Evolutionary conservation across 306 rosid species (phyloP).

Genomic region (Nissolia schottii): DNA sequence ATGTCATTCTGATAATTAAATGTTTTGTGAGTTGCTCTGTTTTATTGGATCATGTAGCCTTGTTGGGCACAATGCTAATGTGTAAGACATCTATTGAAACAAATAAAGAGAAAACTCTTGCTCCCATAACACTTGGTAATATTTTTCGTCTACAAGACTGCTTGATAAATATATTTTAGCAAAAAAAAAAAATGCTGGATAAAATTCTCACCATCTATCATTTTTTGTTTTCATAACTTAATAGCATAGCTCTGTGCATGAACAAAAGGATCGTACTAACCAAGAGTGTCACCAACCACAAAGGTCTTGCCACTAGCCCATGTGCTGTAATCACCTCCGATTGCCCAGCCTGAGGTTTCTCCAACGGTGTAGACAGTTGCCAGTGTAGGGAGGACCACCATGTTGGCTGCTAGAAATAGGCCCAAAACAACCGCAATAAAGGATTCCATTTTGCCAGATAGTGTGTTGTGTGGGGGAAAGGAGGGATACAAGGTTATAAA

Average conservation of each 20-base stretch:
- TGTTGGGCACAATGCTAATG: too few relatives aligned
- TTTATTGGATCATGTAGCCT: too few relatives aligned
- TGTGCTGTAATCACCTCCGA: slow-evolving; percentile 60
- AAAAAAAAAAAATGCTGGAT: too few relatives aligned
- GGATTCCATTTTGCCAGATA: slow-evolving; percentile 39
- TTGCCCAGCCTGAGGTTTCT: slow-evolving; percentile 68
- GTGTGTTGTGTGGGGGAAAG: background rate
- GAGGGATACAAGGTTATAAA: background rate
- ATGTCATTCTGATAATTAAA: too few relatives aligned
- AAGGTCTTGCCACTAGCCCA: slow-evolving; percentile 74
- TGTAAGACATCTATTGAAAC: too few relatives aligned
- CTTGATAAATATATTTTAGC: too few relatives aligned
- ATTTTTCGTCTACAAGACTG: too few relatives aligned
- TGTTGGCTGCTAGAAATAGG: slow-evolving; percentile 28
- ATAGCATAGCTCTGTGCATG: background rate
- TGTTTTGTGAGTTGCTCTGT: too few relatives aligned
- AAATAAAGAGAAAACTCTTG: too few relatives aligned
- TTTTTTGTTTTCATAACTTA: background rate
- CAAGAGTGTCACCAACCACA: slow-evolving; percentile 62
- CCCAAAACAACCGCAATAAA: slow-evolving; percentile 25
- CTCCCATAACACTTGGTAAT: too few relatives aligned
- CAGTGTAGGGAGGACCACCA: slow-evolving; percentile 44
- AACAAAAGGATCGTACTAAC: slow-evolving; percentile 40
- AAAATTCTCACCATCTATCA: too few relatives aligned
- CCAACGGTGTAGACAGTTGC: slow-evolving; percentile 73